Percentiles rank a stretch among this genome's conserved stretches.
These are phyloP conservation scores for Nannochloris sp. DNA, from an alignment of 139 green algal species.

Conservation along the genomic window DNA sequence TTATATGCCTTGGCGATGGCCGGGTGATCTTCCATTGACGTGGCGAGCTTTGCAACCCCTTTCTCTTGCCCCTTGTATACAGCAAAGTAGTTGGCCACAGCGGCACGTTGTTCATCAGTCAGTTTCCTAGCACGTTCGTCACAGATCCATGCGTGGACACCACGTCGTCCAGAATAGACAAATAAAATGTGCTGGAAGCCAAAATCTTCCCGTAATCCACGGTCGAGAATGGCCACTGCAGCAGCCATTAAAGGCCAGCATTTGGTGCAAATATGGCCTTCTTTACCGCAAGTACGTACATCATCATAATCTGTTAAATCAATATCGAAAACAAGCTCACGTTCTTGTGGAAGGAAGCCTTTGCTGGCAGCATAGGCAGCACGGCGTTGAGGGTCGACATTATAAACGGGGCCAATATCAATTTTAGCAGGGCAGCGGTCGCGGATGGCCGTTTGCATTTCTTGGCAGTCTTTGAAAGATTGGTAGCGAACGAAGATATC, in stretches of 20 bases:
- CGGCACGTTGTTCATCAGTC: slow-evolving; percentile 76
- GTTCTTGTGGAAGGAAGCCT: slow-evolving; percentile 75
- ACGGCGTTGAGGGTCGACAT: slow-evolving; percentile 74
- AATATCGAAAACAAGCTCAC: slow-evolving; percentile 98
- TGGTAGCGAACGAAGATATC: slow-evolving; percentile 99
- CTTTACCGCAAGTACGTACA: slow-evolving; percentile 84
- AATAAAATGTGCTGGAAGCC: slow-evolving; percentile 95
- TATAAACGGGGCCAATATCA: slow-evolving; percentile 97
- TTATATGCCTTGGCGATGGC: slow-evolving; percentile 42
- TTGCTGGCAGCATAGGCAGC: slow-evolving; percentile 42
- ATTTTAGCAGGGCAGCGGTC: slow-evolving; percentile 85
- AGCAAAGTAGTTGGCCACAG: slow-evolving; percentile 79
- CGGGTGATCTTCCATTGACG: slow-evolving; percentile 51
- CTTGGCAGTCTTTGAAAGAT: slow-evolving; percentile 80
- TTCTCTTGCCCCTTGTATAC: slow-evolving; percentile 74
- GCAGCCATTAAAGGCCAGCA: slow-evolving; percentile 97
- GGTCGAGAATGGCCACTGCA: slow-evolving; percentile 67
- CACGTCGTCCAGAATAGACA: slow-evolving; percentile 93
- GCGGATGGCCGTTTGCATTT: slow-evolving; percentile 64
- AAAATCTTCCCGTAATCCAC: slow-evolving; percentile 84
- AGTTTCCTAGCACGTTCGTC: slow-evolving; percentile 75
- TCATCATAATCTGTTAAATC: slow-evolving; percentile 99
- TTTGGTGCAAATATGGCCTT: slow-evolving; percentile 77
- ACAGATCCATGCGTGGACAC: slow-evolving; percentile 96
- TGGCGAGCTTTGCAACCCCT: slow-evolving; percentile 40